Evolutionary conservation across 345 rosid species (phyloP).

Genomic region (Jatropha curcas): DNA sequence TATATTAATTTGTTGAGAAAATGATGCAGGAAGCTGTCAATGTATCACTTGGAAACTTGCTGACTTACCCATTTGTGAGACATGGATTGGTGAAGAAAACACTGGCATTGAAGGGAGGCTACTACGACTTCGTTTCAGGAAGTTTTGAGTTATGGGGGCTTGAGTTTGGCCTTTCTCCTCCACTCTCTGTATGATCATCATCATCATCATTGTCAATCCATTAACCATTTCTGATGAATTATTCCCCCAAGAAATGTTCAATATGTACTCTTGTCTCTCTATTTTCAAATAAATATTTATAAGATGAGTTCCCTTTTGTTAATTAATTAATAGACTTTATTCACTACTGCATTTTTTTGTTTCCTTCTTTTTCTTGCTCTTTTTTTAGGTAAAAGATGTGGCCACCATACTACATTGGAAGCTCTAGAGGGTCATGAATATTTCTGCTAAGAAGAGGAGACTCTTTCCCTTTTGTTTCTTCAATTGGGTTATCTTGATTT

Average conservation of each 20-base stretch:
- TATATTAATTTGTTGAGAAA: neutral
- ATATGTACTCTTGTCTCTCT: too few species aligned
- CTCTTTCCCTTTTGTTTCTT: constrained; percentile 25
- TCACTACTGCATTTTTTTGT: constrained; percentile 43
- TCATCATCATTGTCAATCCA: neutral
- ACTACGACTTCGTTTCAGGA: constrained; percentile 85
- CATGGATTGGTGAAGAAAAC: constrained; percentile 81
- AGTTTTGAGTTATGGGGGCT: constrained; percentile 96
- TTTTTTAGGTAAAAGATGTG: constrained; percentile 96
- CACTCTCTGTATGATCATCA: constrained; percentile 72
- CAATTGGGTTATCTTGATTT: constrained; percentile 30
- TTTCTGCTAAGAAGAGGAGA: constrained; percentile 36
- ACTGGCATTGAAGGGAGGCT: constrained; percentile 78
- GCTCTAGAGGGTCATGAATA: constrained; percentile 63
- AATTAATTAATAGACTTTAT: constrained; percentile 33
- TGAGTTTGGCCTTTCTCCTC: constrained; percentile 62
- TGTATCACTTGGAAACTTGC: constrained; percentile 80
- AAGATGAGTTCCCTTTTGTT: constrained; percentile 1
- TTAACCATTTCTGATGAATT: too few species aligned
- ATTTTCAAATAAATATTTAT: neutral
- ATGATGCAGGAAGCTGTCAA: constrained; percentile 90
- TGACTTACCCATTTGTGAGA: constrained; percentile 93
- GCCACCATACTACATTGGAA: constrained; percentile 99
- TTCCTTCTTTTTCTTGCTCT: constrained; percentile 27
- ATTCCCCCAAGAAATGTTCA: too few species aligned